These are phyloP conservation scores for Lagerstroemia speciosa DNA, from an alignment of 345 rosid genomes.

Conservation along the genomic window DNA sequence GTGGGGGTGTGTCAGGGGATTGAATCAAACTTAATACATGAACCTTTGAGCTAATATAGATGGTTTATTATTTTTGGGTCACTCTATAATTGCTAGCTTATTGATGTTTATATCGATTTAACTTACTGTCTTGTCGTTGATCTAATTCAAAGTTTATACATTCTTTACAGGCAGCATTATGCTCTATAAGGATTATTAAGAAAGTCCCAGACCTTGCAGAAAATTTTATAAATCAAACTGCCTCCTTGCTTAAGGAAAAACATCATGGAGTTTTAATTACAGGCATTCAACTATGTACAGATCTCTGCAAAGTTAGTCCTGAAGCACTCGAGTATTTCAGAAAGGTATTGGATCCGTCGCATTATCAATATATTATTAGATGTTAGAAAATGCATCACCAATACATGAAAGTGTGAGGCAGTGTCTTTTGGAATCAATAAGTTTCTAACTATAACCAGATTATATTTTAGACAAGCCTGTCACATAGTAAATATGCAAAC, in stretches of 20 bases:
- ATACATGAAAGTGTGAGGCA: background rate
- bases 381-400: background rate
- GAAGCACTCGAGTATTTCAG: conserved; percentile 84
- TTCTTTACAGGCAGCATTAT: conserved; percentile 78
- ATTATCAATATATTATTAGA: background rate
- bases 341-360: conserved; percentile 46
- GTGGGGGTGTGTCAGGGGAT: background rate
- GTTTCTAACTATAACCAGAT: background rate
- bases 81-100: background rate
- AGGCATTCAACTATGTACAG: conserved; percentile 91
- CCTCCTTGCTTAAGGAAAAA: conserved; percentile 87
- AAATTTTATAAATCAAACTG: conserved; percentile 85
- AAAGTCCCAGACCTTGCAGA: conserved; percentile 98
- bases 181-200: conserved; percentile 88
- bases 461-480: background rate
- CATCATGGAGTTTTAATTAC: conserved; percentile 98
- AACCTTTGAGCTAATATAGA: background rate
- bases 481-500: background rate
- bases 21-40: background rate
- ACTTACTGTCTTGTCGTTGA: background rate
- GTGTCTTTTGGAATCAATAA: background rate
- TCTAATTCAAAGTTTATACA: conserved; percentile 14
- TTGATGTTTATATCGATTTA: background rate
- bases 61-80: background rate
- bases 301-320: conserved; percentile 74